Conservation (phyloP, 345 rosid genomes). For the Toxicodendron radicans region DNA sequence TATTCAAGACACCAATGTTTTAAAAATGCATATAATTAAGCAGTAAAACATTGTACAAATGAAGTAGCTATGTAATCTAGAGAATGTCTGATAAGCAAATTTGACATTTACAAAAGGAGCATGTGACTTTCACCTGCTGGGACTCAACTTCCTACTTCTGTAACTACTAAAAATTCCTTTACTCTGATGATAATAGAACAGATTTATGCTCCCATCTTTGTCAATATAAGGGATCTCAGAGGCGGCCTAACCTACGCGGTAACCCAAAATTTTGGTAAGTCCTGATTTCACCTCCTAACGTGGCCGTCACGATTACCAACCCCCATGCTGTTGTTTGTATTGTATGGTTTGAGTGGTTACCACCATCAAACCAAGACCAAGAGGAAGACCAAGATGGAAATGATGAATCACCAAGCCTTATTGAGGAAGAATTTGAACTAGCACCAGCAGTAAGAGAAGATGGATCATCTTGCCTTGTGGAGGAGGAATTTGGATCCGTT, state of each 20-base stretch:
- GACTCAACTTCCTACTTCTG: background rate
- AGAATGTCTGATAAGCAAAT: background rate
- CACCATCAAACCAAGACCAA: conserved; percentile 70
- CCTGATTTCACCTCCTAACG: conserved; percentile 78
- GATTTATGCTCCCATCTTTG: background rate
- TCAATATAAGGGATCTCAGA: conserved; percentile 19
- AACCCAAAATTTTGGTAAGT: conserved; percentile 84
- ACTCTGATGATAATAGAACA: background rate
- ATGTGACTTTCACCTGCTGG: background rate
- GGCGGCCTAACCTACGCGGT: conserved; percentile 70
- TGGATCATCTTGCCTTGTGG: conserved; percentile 28
- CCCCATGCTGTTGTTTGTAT: conserved; percentile 88
- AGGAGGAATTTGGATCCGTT: background rate
- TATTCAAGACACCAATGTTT: background rate
- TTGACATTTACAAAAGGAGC: conserved; percentile 14
- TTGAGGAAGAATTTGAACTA: conserved; percentile 10
- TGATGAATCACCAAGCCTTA: conserved; percentile 31
- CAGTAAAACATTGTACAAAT: too few species aligned
- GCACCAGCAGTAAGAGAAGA: conserved; percentile 25
- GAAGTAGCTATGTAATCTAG: background rate
- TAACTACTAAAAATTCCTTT: background rate
- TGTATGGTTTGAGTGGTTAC: conserved; percentile 36
- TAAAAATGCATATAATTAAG: too few species aligned
- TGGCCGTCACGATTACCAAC: conserved; percentile 87
- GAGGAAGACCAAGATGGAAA: conserved; percentile 49